Evolutionary conservation across 208 protist genomes (phyloP).

Genomic region (Acanthamoeba sp.): DNA sequence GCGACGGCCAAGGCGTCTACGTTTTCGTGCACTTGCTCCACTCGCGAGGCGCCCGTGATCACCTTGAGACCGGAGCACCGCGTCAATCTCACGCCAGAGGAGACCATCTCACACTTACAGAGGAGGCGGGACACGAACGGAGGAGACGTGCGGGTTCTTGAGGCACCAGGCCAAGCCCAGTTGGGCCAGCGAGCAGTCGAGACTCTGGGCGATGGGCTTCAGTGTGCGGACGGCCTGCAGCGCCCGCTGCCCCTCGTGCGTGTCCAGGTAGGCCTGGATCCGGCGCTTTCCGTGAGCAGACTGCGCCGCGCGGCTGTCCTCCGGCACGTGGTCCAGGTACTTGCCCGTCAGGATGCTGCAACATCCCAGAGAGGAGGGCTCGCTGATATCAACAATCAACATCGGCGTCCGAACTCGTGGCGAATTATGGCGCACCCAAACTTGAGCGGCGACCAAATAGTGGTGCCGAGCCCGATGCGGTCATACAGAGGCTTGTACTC

Average conservation of each 20-base stretch:
- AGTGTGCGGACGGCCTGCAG: neutral
- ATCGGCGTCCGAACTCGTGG: too few relatives aligned
- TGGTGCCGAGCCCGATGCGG: slow-evolving; percentile 67
- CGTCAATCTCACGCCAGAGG: too few relatives aligned
- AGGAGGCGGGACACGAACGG: neutral
- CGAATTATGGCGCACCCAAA: neutral
- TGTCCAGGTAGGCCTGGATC: neutral
- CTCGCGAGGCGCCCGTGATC: slow-evolving; percentile 66
- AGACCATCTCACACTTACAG: too few relatives aligned
- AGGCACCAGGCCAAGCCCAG: slow-evolving; percentile 70
- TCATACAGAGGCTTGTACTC: slow-evolving; percentile 80
- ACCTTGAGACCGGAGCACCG: neutral
- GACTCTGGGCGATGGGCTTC: neutral
- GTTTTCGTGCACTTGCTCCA: slow-evolving; percentile 59
- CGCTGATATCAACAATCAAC: neutral
- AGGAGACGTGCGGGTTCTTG: slow-evolving; percentile 62
- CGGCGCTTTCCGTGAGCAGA: neutral
- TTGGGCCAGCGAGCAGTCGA: slow-evolving; percentile 56
- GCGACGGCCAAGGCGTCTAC: neutral
- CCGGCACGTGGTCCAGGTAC: slow-evolving; percentile 72
- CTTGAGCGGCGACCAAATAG: slow-evolving; percentile 81
- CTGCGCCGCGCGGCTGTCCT: slow-evolving; percentile 32
- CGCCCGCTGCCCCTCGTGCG: neutral
- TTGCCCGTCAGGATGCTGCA: slow-evolving; percentile 78
- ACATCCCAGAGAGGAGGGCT: neutral